phyloP scores from a whole-genome alignment of 257 asterid species.

The Penstemon newberryi region DNA sequence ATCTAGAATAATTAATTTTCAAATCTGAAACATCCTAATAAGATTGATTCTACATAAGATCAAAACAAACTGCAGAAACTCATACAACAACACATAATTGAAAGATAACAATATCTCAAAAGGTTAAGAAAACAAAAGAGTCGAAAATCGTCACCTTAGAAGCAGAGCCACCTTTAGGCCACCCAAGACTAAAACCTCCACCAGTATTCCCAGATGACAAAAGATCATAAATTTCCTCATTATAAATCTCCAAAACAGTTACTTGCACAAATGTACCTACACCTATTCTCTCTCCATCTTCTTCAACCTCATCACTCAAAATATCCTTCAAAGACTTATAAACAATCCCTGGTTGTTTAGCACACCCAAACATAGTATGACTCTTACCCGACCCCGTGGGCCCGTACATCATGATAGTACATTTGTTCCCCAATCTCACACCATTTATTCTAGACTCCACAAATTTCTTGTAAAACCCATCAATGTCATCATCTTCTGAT shows the following conservation, averaged over 20 bases:
- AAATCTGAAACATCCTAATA: too few relatives aligned
- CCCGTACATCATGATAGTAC: constrained; percentile 97
- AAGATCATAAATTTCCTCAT: constrained; percentile 89
- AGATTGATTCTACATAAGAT: too few relatives aligned
- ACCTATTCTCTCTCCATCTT: constrained; percentile 46
- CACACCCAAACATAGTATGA: constrained; percentile 89
- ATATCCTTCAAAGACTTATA: constrained; percentile 76
- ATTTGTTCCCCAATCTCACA: constrained; percentile 75
- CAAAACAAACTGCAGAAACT: background rate
- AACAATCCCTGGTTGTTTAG: constrained; percentile 78
- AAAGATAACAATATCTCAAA: background rate
- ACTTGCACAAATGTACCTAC: constrained; percentile 79
- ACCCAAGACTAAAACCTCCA: constrained; percentile 78
- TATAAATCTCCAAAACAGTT: constrained; percentile 85
- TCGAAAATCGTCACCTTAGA: constrained; percentile 55
- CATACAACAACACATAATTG: background rate
- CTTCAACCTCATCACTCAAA: constrained; percentile 59
- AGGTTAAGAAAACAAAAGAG: background rate
- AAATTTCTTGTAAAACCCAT: constrained; percentile 66
- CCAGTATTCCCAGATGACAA: constrained; percentile 50
- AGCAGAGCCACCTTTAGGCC: constrained; percentile 68
- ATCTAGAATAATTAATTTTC: background rate
- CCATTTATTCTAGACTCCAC: constrained; percentile 77
- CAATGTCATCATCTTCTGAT: constrained; percentile 80
- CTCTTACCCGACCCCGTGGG: constrained; percentile 97